These are phyloP conservation scores for Candida ficus DNA, from an alignment of 805 yeast species.

Conservation along the genomic window DNA sequence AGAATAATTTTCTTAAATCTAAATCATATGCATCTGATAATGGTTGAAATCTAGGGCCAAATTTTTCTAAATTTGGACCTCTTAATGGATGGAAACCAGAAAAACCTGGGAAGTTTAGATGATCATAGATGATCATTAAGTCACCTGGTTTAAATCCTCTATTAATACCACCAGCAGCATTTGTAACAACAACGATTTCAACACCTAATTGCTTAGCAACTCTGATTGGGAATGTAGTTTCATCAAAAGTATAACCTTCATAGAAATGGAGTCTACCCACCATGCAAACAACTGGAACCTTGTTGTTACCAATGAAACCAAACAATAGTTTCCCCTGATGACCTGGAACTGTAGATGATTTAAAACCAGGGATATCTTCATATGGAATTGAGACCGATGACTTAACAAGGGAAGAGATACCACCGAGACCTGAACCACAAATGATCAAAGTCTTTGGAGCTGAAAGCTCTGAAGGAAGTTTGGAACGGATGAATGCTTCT, in stretches of 20 bases:
- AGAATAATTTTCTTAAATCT: slow-evolving; percentile 58
- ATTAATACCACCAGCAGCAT: slow-evolving; percentile 93
- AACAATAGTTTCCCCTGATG: slow-evolving; percentile 80
- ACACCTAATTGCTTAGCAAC: slow-evolving; percentile 63
- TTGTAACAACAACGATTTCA: slow-evolving; percentile 69
- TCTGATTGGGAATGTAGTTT: slow-evolving; percentile 82
- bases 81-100: slow-evolving; percentile 83
- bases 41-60: slow-evolving; percentile 87
- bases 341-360: slow-evolving; percentile 79
- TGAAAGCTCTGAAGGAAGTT: slow-evolving; percentile 4
- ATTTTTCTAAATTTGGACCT: slow-evolving; percentile 75
- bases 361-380: slow-evolving; percentile 72
- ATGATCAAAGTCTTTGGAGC: slow-evolving; percentile 69
- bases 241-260: slow-evolving; percentile 83
- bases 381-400: slow-evolving; percentile 52
- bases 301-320: slow-evolving; percentile 65
- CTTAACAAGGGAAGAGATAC: slow-evolving; percentile 49
- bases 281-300: slow-evolving; percentile 85
- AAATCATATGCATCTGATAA: slow-evolving; percentile 86
- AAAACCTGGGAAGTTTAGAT: slow-evolving; percentile 85
- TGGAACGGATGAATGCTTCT: slow-evolving; percentile 11
- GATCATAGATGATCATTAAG: slow-evolving; percentile 86
- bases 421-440: slow-evolving; percentile 94
- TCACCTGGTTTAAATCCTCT: slow-evolving; percentile 71
- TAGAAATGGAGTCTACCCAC: slow-evolving; percentile 90